These are phyloP conservation scores for Carex myosuroides DNA, from an alignment of 176 grass and related monocot genomes.

Conservation along the genomic window DNA sequence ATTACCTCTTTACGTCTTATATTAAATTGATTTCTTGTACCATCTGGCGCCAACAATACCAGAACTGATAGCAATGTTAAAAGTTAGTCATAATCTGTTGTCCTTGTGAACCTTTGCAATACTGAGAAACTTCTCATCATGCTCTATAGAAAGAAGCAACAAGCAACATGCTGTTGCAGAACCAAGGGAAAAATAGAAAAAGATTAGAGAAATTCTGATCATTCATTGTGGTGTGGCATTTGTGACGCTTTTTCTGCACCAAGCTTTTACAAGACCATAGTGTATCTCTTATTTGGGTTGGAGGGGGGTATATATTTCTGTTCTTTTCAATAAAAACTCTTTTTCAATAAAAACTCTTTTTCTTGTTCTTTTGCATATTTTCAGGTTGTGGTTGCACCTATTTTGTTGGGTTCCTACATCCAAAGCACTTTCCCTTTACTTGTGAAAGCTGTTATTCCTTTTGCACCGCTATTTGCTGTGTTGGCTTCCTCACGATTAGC, in stretches of 20 bases:
- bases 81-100: constrained; percentile 1
- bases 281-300: not conserved
- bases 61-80: not conserved
- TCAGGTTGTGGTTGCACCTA: constrained; percentile 73
- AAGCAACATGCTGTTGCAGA: not conserved
- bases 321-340: not conserved
- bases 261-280: not conserved
- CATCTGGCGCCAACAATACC: not conserved
- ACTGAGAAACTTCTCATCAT: not conserved
- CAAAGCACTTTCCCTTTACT: constrained; percentile 65
- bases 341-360: not conserved
- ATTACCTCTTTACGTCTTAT: not conserved
- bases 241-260: not conserved
- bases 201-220: not conserved
- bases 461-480: constrained; percentile 67
- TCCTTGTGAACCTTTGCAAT: not conserved
- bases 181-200: not conserved
- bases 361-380: not conserved
- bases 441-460: constrained; percentile 47
- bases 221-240: not conserved
- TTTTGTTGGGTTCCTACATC: constrained; percentile 60
- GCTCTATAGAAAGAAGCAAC: not conserved
- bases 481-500: constrained; percentile 63
- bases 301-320: not conserved
- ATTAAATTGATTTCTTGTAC: not conserved